Conservation (phyloP, 169 alveolate genomes). For the Sarcocystis neurona region DNA sequence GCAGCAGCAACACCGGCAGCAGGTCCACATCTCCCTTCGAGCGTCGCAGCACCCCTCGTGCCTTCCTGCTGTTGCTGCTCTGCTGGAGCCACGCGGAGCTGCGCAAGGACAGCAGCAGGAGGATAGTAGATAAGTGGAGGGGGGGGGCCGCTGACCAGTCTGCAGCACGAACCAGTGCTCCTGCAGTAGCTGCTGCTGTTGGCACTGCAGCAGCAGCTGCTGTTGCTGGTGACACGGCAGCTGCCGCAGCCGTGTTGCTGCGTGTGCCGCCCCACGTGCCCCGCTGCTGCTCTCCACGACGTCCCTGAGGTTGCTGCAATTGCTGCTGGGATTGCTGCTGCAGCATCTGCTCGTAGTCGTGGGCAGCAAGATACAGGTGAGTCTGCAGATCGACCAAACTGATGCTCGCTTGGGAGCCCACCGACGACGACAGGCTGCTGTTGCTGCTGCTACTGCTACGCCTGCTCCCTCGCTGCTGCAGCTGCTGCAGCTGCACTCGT, state of each 20-base stretch:
- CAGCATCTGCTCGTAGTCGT: too few species aligned
- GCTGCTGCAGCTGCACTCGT: neutral
- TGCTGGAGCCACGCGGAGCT: neutral
- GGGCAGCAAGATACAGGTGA: neutral
- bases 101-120: neutral
- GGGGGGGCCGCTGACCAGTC: constrained; percentile 10
- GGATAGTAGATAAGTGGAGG: neutral
- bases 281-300: too few species aligned
- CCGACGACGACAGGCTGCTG: neutral
- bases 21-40: too few species aligned
- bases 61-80: too few species aligned
- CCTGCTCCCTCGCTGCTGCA: constrained; percentile 23
- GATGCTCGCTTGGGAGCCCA: neutral
- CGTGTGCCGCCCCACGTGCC: too few species aligned
- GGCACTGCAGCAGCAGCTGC: constrained; percentile 29
- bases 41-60: too few species aligned
- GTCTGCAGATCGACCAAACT: neutral
- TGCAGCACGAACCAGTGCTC: neutral
- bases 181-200: constrained; percentile 5
- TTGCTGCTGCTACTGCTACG: neutral
- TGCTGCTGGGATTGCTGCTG: too few species aligned
- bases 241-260: constrained; percentile 40
- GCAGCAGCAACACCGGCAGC: neutral
- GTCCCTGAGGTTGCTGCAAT: too few species aligned
- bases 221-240: constrained; percentile 38